phyloP scores from a whole-genome alignment of 2,329 filamentous ascomycete genomes.

The Cercospora citrullina region DNA sequence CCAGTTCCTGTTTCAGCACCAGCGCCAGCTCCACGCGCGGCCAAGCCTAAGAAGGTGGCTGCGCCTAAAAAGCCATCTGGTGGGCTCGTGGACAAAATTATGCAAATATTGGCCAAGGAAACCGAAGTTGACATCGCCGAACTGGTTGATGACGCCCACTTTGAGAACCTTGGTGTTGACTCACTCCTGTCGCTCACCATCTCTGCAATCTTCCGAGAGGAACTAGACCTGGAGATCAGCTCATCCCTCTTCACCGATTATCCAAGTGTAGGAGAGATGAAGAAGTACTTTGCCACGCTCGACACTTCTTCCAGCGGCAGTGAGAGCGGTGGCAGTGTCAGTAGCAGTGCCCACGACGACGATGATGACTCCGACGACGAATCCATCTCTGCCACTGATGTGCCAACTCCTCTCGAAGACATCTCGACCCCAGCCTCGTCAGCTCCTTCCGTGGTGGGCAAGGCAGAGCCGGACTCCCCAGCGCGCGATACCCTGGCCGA shows the following conservation, averaged over 20 bases:
- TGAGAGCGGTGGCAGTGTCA: constrained; percentile 34
- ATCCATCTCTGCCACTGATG: constrained; percentile 44
- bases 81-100: constrained; percentile 54
- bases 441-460: constrained; percentile 47
- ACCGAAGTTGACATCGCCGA: constrained; percentile 60
- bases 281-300: constrained; percentile 55
- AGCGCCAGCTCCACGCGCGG: constrained; percentile 35
- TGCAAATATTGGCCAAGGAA: constrained; percentile 68
- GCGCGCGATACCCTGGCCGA: constrained; percentile 39
- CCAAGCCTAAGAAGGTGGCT: constrained; percentile 54
- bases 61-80: constrained; percentile 55
- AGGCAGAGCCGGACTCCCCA: constrained; percentile 40
- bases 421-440: constrained; percentile 53
- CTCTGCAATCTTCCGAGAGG: constrained; percentile 62
- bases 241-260: constrained; percentile 62
- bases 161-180: constrained; percentile 63
- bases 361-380: constrained; percentile 44
- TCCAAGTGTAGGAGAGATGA: constrained; percentile 61
- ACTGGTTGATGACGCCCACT: constrained; percentile 60
- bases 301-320: constrained; percentile 33
- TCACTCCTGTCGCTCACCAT: constrained; percentile 62
- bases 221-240: constrained; percentile 59
- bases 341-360: constrained; percentile 35
- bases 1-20: constrained; percentile 36
- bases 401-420: constrained; percentile 46